Base-by-base conservation (phyloP, 1,139 yeast genomes). In the Candida gigantensis region DNA sequence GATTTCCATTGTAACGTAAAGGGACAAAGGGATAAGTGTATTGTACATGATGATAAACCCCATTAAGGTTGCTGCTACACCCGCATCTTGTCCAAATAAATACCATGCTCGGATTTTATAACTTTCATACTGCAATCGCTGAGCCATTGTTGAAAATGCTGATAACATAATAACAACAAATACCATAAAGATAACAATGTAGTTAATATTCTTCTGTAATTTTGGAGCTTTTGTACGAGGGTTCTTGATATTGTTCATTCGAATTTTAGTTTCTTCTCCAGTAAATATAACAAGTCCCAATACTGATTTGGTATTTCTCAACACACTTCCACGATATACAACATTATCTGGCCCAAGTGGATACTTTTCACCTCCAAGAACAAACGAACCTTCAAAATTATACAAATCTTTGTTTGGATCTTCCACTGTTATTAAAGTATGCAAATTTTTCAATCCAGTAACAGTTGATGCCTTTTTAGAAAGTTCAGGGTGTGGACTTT, bases 1-100 rank as follows among this genome's bases (percentile, higher is more conserved):
- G 43, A 92, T 84, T 55, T 94, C 99, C 90, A 92, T 86, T 0
- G 97, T 89, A 20, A 92, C 98, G 54, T 94, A 94, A 29, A 94
- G 76, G 0, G 98, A 92, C 26, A 92, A 69, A 0, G 98, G 98
- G 55, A 94, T 94, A 65, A 94, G 73, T 0, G 98, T 92, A 55
- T 92, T 92, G 67, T 84, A 92, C 97, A 94, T 90, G 66, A 94
- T 92, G 46, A 94, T 84, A 58, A 85, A 94, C 2, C 97, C 90
- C 96, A 92, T 89, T 33, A 92, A 72, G 1, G 95, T 87, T 2
- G 96, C 85, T 1, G 95, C 94, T 9, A 79, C 77, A n/a, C 96
- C 95, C 0, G 82, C 96, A 50, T 86, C 94, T 50, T 78, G 70
- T 3, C 75, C 77, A 35, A 63, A 64, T 17, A 89, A 60, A 54